Conservation (phyloP, 2,329 filamentous ascomycete species). For the Trichoderma arundinaceum region DNA sequence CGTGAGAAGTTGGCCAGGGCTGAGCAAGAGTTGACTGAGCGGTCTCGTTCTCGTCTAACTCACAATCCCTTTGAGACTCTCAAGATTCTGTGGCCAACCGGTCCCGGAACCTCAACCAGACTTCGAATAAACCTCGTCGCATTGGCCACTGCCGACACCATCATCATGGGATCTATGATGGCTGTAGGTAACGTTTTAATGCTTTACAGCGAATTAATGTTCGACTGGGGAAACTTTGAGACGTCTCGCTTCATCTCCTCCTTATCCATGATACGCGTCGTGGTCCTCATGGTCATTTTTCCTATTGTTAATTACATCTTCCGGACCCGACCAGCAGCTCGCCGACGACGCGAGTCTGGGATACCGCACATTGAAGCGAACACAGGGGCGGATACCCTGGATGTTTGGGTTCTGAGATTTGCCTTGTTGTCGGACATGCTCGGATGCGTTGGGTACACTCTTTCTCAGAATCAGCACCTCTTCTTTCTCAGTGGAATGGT, state of each 20-base stretch:
- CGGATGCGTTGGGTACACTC: conserved; percentile 76
- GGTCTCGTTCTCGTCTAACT: conserved; percentile 47
- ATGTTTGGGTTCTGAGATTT: conserved; percentile 75
- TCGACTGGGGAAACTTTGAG: conserved; percentile 82
- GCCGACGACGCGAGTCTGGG: conserved; percentile 47
- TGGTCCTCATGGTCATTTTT: conserved; percentile 74
- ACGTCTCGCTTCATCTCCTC: conserved; percentile 80
- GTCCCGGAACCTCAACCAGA: conserved; percentile 60
- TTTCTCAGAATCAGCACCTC: conserved; percentile 64
- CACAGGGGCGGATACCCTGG: conserved; percentile 75
- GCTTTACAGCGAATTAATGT: conserved; percentile 80
- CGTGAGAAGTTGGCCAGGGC: conserved; percentile 67
- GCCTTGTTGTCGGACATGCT: conserved; percentile 77
- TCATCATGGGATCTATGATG: conserved; percentile 81
- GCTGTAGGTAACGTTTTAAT: conserved; percentile 81
- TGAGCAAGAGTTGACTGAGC: conserved; percentile 39
- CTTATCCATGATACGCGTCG: conserved; percentile 77
- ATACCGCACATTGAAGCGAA: conserved; percentile 54
- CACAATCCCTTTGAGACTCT: conserved; percentile 78
- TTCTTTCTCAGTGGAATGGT: conserved; percentile 76
- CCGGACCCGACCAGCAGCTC: conserved; percentile 59
- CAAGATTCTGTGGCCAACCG: conserved; percentile 75
- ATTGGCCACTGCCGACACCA: conserved; percentile 79
- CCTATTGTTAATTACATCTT: conserved; percentile 79
- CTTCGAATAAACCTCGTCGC: conserved; percentile 83